A percentile compares a stretch with the other conserved stretches of the same genome.
Evolutionary conservation across 768 basidiomycete genomes (phyloP).

Genomic region (Rhodosporidiobolus odoratus): DNA sequence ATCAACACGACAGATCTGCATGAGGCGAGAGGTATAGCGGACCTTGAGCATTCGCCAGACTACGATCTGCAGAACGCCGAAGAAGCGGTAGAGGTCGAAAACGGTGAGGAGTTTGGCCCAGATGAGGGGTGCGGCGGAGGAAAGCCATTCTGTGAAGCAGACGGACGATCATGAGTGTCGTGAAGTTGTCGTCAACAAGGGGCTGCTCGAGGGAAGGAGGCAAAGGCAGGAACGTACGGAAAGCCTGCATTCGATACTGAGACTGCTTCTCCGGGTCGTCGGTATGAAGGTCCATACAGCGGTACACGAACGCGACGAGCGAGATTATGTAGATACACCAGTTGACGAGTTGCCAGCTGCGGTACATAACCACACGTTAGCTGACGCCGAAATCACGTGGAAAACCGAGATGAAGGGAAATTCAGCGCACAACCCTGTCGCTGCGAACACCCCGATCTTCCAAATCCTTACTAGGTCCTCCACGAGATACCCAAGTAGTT

Average conservation of each 20-base stretch:
- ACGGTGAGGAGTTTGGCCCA: conserved; percentile 41
- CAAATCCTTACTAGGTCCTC: conserved; percentile 38
- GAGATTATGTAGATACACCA: conserved; percentile 34
- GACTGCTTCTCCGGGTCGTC: conserved; percentile 14
- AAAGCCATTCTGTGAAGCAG: conserved; percentile 28
- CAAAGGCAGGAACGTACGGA: conserved; percentile 28
- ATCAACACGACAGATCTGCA: too few species aligned
- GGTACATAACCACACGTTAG: conserved; percentile 14
- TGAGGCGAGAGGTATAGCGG: background rate
- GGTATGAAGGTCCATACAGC: conserved; percentile 35
- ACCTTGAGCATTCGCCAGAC: conserved; percentile 46
- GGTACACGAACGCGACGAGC: conserved; percentile 37
- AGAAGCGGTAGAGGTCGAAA: conserved; percentile 40
- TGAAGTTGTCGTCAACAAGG: background rate
- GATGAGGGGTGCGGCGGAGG: conserved; percentile 38
- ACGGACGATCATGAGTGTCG: background rate
- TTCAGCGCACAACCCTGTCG: background rate
- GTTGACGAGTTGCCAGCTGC: conserved; percentile 40
- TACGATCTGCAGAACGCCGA: conserved; percentile 47
- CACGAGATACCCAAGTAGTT: conserved; percentile 38
- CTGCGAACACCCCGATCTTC: too few species aligned
- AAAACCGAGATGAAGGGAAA: background rate
- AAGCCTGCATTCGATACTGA: conserved; percentile 28
- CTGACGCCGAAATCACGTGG: conserved; percentile 5
- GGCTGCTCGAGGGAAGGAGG: background rate